Base-by-base conservation (phyloP, 2,329 filamentous ascomycete species). In the Diaporthe sp. region DNA sequence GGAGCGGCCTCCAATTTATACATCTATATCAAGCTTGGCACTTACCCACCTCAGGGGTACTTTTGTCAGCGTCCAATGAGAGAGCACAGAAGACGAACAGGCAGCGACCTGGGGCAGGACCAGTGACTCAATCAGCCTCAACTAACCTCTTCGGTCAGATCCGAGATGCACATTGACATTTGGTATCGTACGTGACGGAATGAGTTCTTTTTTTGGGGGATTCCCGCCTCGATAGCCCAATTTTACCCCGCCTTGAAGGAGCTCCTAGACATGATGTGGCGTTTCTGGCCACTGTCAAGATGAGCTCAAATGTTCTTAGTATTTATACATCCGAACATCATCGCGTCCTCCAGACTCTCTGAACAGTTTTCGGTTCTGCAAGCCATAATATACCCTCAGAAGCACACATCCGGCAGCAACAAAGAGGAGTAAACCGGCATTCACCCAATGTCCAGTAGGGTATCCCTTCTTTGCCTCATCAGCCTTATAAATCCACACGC, bases 401-500 rank as follows among this genome's bases (percentile, higher is more conserved):
- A 85, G 83, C 7, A 90, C 78, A 73, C 89, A 88, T 1, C 90
- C 90, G 0, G 84, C 85, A 1, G 87, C 85, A 0, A 92, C 91
- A 75, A 92, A 87, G 17, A 93, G 83, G 53, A 93, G 78, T 77
- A 93, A 81, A 15, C 83, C 91, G 3, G 90, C 90, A 79, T 93
- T 93, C 6, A 87, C 88, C 89, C 90, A 93, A 79, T 94, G 92
- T 0, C 93, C 93, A 0, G 92, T 94, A 0, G 92, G 92, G 80
- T 93, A 94, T 0, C 93, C 92, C 13, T 77, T 82, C 30, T 83
- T 81, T 25, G 87, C 88, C 81, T 94, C 91, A 15, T 88, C 83
- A 1, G 89, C 85, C 79, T 92, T 92, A 82, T 94, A 94, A 75
- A 94, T 94, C 92, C 92, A 94, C 1, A 94, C 91, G 0, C 92